Conservation (phyloP, 2,329 filamentous ascomycete genomes). For the Botryotinia globosa region DNA sequence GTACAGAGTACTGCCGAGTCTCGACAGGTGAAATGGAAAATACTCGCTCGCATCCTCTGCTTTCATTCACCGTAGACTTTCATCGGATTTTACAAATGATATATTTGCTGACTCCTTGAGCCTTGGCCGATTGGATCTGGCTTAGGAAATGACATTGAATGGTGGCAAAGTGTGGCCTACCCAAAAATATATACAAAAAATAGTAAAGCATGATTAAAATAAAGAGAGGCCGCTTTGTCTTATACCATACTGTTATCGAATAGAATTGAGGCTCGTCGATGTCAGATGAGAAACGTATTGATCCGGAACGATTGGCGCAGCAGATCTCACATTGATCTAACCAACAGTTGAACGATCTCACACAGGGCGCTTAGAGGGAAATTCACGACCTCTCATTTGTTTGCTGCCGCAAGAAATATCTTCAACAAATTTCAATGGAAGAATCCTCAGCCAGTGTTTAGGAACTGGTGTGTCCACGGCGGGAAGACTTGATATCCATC, state of each 20-base stretch:
- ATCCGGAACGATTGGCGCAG: not conserved
- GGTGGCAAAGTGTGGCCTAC: not conserved
- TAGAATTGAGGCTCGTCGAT: not conserved
- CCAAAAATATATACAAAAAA: not conserved
- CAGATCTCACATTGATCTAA: not conserved
- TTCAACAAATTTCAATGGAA: not conserved
- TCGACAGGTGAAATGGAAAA: not conserved
- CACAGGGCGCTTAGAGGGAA: conserved; percentile 1
- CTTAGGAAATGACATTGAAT: not conserved
- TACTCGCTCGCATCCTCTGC: not conserved
- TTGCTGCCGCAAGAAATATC: not conserved
- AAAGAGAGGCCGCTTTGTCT: not conserved
- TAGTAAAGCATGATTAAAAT: not conserved
- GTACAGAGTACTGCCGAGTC: not conserved
- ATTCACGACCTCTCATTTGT: not conserved
- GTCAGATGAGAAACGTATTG: not conserved
- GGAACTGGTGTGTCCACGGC: not conserved
- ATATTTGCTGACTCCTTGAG: not conserved
- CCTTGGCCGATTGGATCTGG: not conserved
- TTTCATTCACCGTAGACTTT: not conserved
- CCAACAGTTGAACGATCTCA: not conserved
- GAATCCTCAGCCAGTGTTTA: conserved; percentile 2
- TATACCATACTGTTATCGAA: not conserved
- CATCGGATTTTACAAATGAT: not conserved
- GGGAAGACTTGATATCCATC: not conserved